A percentile compares a stretch with the other conserved stretches of the same genome.
These are phyloP conservation scores for Golovinomyces cichoracearum DNA, from an alignment of 2,329 filamentous ascomycete species.

Conservation along the genomic window DNA sequence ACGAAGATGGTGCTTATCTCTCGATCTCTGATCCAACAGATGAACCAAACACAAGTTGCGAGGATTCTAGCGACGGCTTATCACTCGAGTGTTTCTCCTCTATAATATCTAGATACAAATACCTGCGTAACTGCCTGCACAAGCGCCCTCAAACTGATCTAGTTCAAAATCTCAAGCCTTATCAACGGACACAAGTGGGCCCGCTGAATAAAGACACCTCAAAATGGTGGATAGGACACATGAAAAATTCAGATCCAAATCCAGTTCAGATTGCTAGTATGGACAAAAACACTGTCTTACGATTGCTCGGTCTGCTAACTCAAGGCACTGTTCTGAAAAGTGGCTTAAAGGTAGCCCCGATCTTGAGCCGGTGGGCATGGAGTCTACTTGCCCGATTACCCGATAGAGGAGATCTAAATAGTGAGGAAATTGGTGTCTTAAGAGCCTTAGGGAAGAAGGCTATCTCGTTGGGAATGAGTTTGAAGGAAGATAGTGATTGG, in stretches of 20 bases:
- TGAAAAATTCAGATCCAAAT: slow-evolving; percentile 28
- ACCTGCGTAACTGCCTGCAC: slow-evolving; percentile 37
- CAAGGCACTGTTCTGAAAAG: slow-evolving; percentile 30
- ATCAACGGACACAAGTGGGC: slow-evolving; percentile 24
- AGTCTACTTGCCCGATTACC: slow-evolving; percentile 50
- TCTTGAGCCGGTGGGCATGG: slow-evolving; percentile 67
- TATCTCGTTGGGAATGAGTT: slow-evolving; percentile 22
- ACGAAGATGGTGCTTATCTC: slow-evolving; percentile 55
- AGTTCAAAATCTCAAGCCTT: slow-evolving; percentile 25
- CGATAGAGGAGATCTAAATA: slow-evolving; percentile 47
- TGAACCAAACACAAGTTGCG: slow-evolving; percentile 6
- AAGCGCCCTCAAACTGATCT: slow-evolving; percentile 26
- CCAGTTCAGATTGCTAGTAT: slow-evolving; percentile 36
- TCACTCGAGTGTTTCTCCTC: slow-evolving; percentile 37
- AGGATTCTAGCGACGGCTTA: slow-evolving; percentile 21
- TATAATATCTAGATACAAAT: slow-evolving; percentile 36
- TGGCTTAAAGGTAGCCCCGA: slow-evolving; percentile 32
- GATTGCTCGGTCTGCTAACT: slow-evolving; percentile 39
- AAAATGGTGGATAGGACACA: slow-evolving; percentile 25
- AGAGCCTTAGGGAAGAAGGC: slow-evolving; percentile 60
- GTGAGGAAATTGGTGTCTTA: slow-evolving; percentile 48
- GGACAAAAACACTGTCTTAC: slow-evolving; percentile 38
- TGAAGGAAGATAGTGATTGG: slow-evolving; percentile 14
- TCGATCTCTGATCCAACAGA: slow-evolving; percentile 19
- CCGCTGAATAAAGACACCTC: slow-evolving; percentile 18